phyloP scores from a whole-genome alignment of 1,139 yeast species.

The Diutina sp. region DNA sequence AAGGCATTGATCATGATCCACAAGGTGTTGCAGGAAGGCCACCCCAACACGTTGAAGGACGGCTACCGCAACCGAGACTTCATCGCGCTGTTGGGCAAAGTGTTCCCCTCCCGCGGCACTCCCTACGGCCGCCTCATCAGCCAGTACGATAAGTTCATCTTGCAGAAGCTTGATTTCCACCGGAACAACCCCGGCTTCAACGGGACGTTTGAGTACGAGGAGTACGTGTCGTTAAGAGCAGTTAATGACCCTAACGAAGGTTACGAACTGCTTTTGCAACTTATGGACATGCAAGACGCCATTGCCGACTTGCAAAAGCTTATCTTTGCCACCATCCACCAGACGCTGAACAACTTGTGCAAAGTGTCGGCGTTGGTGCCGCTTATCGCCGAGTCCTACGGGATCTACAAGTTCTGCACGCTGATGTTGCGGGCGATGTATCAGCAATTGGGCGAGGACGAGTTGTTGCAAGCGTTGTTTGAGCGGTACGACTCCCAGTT shows the following conservation, averaged over 20 bases:
- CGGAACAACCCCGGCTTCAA: conserved; percentile 79
- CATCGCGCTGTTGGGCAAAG: conserved; percentile 26
- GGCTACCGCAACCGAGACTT: conserved; percentile 58
- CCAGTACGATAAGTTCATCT: conserved; percentile 56
- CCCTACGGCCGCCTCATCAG: conserved; percentile 66
- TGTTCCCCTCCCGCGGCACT: conserved; percentile 24
- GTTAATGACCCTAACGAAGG: conserved; percentile 95
- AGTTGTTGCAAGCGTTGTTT: conserved; percentile 63
- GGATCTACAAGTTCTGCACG: conserved; percentile 79
- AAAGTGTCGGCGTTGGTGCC: conserved; percentile 84
- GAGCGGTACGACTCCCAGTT: conserved; percentile 75
- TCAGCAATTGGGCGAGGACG: conserved; percentile 64
- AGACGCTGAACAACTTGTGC: conserved; percentile 60
- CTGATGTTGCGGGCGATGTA: conserved; percentile 89
- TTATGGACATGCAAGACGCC: conserved; percentile 78
- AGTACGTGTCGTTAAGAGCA: conserved; percentile 75
- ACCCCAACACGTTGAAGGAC: conserved; percentile 70
- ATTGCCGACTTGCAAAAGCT: conserved; percentile 71
- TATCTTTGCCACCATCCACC: conserved; percentile 62
- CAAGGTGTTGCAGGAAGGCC: conserved; percentile 95
- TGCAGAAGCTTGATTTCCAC: conserved; percentile 73
- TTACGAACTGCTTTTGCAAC: conserved; percentile 74
- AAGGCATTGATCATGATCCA: conserved; percentile 84
- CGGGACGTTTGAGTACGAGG: conserved; percentile 94
- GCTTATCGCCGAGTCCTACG: conserved; percentile 84